Conservation (phyloP, 306 rosid species). For the Echinosophora koreensis region DNA sequence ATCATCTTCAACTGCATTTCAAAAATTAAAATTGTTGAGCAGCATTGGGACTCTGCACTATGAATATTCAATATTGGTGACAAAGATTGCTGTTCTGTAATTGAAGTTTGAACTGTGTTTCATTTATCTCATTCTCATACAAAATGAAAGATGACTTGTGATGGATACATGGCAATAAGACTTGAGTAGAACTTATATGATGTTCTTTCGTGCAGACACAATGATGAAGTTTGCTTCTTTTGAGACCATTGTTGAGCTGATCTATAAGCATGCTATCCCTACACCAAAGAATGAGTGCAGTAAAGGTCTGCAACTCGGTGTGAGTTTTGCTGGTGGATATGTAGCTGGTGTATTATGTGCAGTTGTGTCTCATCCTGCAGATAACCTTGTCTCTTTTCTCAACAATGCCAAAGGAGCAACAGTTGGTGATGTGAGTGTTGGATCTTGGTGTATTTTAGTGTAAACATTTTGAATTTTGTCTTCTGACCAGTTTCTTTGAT, state of each 20-base stretch:
- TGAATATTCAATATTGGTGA: slow-evolving; percentile 21
- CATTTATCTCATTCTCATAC: neutral
- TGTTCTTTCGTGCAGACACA: slow-evolving; percentile 68
- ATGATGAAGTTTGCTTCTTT: slow-evolving; percentile 99
- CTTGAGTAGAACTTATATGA: neutral
- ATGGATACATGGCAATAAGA: neutral
- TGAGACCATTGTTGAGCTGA: slow-evolving; percentile 84
- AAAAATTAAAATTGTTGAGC: neutral
- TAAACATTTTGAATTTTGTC: neutral
- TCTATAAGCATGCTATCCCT: slow-evolving; percentile 83
- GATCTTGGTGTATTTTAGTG: slow-evolving; percentile 2
- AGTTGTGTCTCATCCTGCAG: slow-evolving; percentile 97
- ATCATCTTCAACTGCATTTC: neutral
- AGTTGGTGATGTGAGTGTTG: slow-evolving; percentile 88
- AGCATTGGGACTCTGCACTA: neutral
- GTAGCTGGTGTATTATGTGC: slow-evolving; percentile 97
- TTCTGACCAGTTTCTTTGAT: slow-evolving; percentile 37
- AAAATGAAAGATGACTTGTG: neutral
- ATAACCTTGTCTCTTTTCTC: slow-evolving; percentile 94
- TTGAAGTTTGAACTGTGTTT: slow-evolving; percentile 9
- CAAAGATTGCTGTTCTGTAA: neutral
- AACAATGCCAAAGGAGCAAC: slow-evolving; percentile 98
- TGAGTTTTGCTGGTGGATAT: slow-evolving; percentile 96
- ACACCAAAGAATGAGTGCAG: slow-evolving; percentile 86
- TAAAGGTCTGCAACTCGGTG: slow-evolving; percentile 86